Conservation (phyloP, 1,139 yeast genomes). For the Yamadazyma diospyri region DNA sequence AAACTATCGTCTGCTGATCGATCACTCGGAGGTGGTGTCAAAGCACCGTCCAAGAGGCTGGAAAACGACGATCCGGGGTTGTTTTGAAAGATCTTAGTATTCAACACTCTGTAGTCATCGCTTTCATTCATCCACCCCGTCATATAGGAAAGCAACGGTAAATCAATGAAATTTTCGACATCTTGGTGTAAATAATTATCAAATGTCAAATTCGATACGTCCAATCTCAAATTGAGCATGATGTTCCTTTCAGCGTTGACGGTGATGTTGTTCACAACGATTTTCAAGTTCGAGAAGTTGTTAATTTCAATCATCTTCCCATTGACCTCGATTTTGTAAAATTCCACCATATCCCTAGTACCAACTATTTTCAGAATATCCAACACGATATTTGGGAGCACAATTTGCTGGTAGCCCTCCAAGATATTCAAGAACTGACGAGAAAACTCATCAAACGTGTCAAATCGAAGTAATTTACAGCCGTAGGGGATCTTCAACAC, state of each 20-base stretch:
- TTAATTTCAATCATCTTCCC: conserved; percentile 18
- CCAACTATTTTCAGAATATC: conserved; percentile 20
- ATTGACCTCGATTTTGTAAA: conserved; percentile 23
- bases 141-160: conserved; percentile 16
- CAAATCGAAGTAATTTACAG: conserved; percentile 19
- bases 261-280: conserved; percentile 12
- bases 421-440: conserved; percentile 15
- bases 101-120: conserved; percentile 17
- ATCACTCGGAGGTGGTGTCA: conserved; percentile 15
- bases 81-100: conserved; percentile 13
- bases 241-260: conserved; percentile 13
- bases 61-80: conserved; percentile 8
- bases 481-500: conserved; percentile 19
- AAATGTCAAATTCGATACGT: conserved; percentile 13
- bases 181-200: conserved; percentile 11
- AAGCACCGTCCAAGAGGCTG: conserved; percentile 11
- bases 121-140: conserved; percentile 16
- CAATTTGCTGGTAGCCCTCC: conserved; percentile 16
- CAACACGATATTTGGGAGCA: conserved; percentile 19
- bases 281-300: conserved; percentile 15
- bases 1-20: conserved; percentile 3
- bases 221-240: conserved; percentile 12
- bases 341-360: conserved; percentile 18
- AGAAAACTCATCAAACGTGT: conserved; percentile 17
- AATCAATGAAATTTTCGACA: conserved; percentile 12